Evolutionary conservation across 257 asterid species (phyloP).

Genomic region (Coffea canephora): DNA sequence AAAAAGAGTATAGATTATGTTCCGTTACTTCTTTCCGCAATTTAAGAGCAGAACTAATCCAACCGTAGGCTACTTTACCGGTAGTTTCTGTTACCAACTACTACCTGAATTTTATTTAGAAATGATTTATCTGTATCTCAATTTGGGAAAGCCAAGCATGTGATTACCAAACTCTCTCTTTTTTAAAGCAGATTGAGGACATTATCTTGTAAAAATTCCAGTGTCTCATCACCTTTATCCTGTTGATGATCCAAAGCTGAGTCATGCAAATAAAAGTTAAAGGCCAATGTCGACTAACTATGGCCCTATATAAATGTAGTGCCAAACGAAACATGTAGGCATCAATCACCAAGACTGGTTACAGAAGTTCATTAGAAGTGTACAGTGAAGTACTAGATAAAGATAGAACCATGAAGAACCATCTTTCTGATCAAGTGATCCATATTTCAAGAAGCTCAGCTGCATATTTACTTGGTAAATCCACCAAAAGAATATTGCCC

Average conservation of each 20-base stretch:
- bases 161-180: not conserved
- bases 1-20: too few relatives aligned
- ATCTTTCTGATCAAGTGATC: not conserved
- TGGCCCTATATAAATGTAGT: not conserved
- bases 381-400: not conserved
- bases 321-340: not conserved
- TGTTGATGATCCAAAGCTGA: not conserved
- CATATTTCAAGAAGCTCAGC: constrained; percentile 3
- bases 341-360: not conserved
- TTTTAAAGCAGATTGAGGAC: not conserved
- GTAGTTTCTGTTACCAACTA: too few relatives aligned
- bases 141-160: not conserved
- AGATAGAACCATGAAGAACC: constrained; percentile 7
- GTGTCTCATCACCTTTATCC: not conserved
- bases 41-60: not conserved
- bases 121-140: too few relatives aligned
- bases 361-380: not conserved
- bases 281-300: not conserved
- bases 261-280: not conserved
- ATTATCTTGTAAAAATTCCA: not conserved
- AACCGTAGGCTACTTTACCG: not conserved
- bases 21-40: too few relatives aligned
- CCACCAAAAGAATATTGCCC: not conserved
- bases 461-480: not conserved
- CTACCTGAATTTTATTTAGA: too few relatives aligned